Conservation (phyloP, 768 basidiomycete species). For the Hypholoma sublateritium region DNA sequence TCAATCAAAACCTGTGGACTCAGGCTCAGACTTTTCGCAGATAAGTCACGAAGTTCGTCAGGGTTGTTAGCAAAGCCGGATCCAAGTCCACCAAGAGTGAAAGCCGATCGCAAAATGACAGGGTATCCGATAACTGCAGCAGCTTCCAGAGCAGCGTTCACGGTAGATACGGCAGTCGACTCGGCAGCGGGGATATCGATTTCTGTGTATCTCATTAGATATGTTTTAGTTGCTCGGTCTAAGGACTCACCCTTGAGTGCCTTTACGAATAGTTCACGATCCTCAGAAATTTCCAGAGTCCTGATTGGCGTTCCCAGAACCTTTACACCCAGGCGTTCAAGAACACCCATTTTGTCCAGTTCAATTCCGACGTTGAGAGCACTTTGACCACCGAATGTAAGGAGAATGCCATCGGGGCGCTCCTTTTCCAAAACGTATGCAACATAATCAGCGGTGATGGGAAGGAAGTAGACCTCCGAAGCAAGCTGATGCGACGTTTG, state of each 20-base stretch:
- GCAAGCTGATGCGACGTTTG: slow-evolving; percentile 98
- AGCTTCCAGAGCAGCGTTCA: slow-evolving; percentile 89
- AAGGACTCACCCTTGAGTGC: slow-evolving; percentile 81
- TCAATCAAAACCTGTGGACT: slow-evolving; percentile 97
- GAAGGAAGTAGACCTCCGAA: slow-evolving; percentile 95
- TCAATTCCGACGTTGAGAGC: slow-evolving; percentile 97
- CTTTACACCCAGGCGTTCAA: slow-evolving; percentile 88
- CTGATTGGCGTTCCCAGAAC: slow-evolving; percentile 95
- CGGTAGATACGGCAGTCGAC: slow-evolving; percentile 95
- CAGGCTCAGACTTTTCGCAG: slow-evolving; percentile 87
- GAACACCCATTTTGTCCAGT: slow-evolving; percentile 93
- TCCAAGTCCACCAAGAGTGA: slow-evolving; percentile 96
- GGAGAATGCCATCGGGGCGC: slow-evolving; percentile 92
- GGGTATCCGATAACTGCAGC: slow-evolving; percentile 94
- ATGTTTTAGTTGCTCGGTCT: background rate
- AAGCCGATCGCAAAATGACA: slow-evolving; percentile 94
- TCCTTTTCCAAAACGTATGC: slow-evolving; percentile 99
- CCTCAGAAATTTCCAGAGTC: slow-evolving; percentile 95
- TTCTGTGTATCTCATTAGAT: slow-evolving; percentile 46
- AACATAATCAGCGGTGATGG: slow-evolving; percentile 95
- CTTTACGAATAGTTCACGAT: slow-evolving; percentile 93
- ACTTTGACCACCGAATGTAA: slow-evolving; percentile 98
- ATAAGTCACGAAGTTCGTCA: slow-evolving; percentile 91
- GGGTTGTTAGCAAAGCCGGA: slow-evolving; percentile 96
- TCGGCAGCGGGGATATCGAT: slow-evolving; percentile 96